Percentiles rank a stretch among this genome's conserved stretches.
phyloP scores from a whole-genome alignment of 164 flowering plant genomes.

The Akebia trifoliata region DNA sequence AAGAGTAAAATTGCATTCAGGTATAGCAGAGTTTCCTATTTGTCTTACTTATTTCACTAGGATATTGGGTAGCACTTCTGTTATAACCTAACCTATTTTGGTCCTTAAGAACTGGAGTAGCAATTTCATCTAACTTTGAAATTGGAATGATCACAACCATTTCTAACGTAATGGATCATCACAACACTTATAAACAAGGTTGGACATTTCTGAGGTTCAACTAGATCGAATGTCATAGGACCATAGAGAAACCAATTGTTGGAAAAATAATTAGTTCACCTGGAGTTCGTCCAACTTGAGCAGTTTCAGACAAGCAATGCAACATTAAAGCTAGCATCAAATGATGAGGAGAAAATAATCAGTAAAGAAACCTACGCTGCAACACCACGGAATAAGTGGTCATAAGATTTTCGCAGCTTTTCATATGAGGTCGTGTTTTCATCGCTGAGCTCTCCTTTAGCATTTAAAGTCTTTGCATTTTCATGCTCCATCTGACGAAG shows the following conservation, averaged over 20 bases:
- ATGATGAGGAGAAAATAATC: neutral
- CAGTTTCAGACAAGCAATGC: neutral
- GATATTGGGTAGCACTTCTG: no score
- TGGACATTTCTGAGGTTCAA: neutral
- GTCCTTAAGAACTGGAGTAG: no score
- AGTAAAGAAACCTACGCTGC: slow-evolving; percentile 60
- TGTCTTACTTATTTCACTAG: neutral
- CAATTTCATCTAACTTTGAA: no score
- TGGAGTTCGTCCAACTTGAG: neutral
- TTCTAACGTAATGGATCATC: no score
- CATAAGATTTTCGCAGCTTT: slow-evolving; percentile 87
- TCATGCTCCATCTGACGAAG: slow-evolving; percentile 94
- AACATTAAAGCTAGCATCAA: neutral
- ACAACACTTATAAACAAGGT: no score
- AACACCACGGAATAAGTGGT: slow-evolving; percentile 78
- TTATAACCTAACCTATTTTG: no score
- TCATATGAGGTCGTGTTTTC: slow-evolving; percentile 84
- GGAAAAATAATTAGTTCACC: neutral
- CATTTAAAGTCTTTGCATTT: slow-evolving; percentile 82
- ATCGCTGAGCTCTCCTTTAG: slow-evolving; percentile 95
- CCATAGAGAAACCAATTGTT: neutral
- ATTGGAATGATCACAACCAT: no score
- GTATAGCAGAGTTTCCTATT: slow-evolving; percentile 1
- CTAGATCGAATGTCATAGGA: neutral
- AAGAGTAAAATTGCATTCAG: neutral